Evolutionary conservation across 805 yeast species (phyloP).

Genomic region (Vanderwaltozyma tropicalis): DNA sequence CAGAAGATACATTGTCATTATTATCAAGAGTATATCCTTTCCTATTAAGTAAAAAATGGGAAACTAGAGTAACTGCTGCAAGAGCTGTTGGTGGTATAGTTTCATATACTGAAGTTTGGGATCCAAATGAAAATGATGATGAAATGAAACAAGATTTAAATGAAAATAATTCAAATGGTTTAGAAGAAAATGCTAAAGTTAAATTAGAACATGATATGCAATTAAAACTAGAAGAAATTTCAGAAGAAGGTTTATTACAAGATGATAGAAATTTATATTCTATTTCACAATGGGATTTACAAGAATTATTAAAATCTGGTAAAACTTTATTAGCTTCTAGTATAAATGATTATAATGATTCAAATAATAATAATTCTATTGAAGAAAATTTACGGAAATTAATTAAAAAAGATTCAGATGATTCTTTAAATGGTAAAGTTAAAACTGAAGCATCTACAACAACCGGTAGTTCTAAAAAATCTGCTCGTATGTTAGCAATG

Average conservation of each 20-base stretch:
- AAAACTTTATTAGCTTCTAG: conserved; percentile 22
- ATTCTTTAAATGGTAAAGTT: neutral
- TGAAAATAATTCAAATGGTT: conserved; percentile 11
- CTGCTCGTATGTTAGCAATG: conserved; percentile 84
- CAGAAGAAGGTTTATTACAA: conserved; percentile 14
- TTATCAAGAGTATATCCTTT: conserved; percentile 88
- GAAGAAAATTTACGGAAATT: conserved; percentile 9
- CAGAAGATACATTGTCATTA: conserved; percentile 78
- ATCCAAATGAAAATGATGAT: conserved; percentile 49
- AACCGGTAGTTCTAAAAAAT: conserved; percentile 24
- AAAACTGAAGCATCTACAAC: conserved; percentile 1
- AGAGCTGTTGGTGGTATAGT: conserved; percentile 91
- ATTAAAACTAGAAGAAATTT: conserved; percentile 22
- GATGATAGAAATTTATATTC: conserved; percentile 17
- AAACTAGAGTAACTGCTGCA: conserved; percentile 90
- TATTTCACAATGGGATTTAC: conserved; percentile 20
- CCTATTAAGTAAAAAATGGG: conserved; percentile 80
- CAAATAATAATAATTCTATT: neutral
- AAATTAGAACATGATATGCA: conserved; percentile 27
- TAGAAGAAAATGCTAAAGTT: conserved; percentile 20
- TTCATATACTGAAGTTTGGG: conserved; percentile 69
- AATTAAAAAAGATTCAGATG: conserved; percentile 6
- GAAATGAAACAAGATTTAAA: conserved; percentile 3
- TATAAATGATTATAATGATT: conserved; percentile 13
- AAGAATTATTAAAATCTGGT: conserved; percentile 21